Percentiles rank a stretch among this genome's conserved stretches.
Evolutionary conservation across 345 rosid species (phyloP).

Genomic region (Syzygium grande): DNA sequence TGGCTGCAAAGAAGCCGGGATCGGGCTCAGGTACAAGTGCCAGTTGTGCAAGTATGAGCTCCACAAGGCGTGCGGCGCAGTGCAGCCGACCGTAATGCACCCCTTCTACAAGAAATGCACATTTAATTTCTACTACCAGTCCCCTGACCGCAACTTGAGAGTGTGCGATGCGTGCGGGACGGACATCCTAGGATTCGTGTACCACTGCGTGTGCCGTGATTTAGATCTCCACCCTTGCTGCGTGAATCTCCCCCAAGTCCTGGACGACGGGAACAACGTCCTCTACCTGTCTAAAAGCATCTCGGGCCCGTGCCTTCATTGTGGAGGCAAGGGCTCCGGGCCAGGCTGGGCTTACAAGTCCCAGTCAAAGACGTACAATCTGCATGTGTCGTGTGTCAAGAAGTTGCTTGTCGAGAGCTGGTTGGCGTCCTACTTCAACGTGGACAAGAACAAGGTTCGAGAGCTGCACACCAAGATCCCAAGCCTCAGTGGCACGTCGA

Average conservation of each 20-base stretch:
- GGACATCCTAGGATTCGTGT: slow-evolving; percentile 26
- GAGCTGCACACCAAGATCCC: slow-evolving; percentile 32
- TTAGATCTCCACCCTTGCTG: slow-evolving; percentile 47
- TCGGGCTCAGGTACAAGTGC: slow-evolving; percentile 34
- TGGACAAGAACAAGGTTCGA: slow-evolving; percentile 14
- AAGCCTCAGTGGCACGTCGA: slow-evolving; percentile 8
- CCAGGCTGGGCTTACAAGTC: slow-evolving; percentile 36
- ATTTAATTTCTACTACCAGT: slow-evolving; percentile 13
- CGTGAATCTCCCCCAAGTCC: slow-evolving; percentile 26
- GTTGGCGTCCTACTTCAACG: slow-evolving; percentile 18
- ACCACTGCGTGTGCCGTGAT: slow-evolving; percentile 30
- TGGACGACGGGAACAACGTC: slow-evolving; percentile 15
- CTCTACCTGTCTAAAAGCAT: slow-evolving; percentile 23
- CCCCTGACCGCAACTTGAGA: slow-evolving; percentile 14
- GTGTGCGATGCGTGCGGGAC: slow-evolving; percentile 26
- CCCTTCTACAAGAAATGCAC: slow-evolving; percentile 26
- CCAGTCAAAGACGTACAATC: slow-evolving; percentile 24
- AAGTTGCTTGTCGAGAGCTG: slow-evolving; percentile 36
- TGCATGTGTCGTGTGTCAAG: slow-evolving; percentile 43
- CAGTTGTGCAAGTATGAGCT: slow-evolving; percentile 28
- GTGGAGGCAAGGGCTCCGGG: slow-evolving; percentile 21
- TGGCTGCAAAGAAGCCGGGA: slow-evolving; percentile 43
- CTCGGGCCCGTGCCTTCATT: slow-evolving; percentile 19
- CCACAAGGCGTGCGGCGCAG: slow-evolving; percentile 28
- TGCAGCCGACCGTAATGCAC: slow-evolving; percentile 14